A percentile compares a stretch with the other conserved stretches of the same genome.
phyloP scores from a whole-genome alignment of 2,329 filamentous ascomycete species.

The Nectriaceae sp. region DNA sequence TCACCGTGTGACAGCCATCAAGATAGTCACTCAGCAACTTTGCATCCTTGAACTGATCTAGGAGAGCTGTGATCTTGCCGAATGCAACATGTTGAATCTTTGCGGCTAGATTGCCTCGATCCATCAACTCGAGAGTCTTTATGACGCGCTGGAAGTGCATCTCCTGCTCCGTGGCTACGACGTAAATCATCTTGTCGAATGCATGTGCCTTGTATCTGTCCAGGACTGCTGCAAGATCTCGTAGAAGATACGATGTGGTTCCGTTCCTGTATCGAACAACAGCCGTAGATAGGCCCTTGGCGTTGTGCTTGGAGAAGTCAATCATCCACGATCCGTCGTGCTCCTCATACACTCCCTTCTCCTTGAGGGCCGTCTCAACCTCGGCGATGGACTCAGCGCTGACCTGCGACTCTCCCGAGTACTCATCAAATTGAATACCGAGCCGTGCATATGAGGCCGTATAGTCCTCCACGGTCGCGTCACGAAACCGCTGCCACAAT shows the following conservation, averaged over 20 bases:
- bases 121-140: constrained; percentile 51
- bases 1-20: constrained; percentile 9
- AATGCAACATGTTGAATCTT: constrained; percentile 46
- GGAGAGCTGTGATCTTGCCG: constrained; percentile 51
- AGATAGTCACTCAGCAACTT: constrained; percentile 24
- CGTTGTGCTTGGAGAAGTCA: constrained; percentile 71
- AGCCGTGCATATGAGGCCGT: constrained; percentile 55
- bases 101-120: constrained; percentile 30
- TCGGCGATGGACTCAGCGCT: constrained; percentile 53
- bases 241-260: constrained; percentile 56
- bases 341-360: constrained; percentile 62
- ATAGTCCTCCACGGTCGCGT: constrained; percentile 56
- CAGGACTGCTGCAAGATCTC: constrained; percentile 71
- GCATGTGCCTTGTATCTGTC: constrained; percentile 59
- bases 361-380: constrained; percentile 59
- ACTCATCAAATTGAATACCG: constrained; percentile 59
- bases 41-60: constrained; percentile 14
- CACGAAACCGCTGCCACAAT: constrained; percentile 56
- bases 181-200: constrained; percentile 81
- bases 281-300: constrained; percentile 69
- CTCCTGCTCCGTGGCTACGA: constrained; percentile 72
- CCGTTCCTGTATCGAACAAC: constrained; percentile 61
- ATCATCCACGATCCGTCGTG: constrained; percentile 68
- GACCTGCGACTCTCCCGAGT: constrained; percentile 67
- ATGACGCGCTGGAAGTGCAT: constrained; percentile 73